Evolutionary conservation across 768 basidiomycete species (phyloP), one percentile per base, ranked within the genome.

Genomic region (Suillus tomentosus): DNA sequence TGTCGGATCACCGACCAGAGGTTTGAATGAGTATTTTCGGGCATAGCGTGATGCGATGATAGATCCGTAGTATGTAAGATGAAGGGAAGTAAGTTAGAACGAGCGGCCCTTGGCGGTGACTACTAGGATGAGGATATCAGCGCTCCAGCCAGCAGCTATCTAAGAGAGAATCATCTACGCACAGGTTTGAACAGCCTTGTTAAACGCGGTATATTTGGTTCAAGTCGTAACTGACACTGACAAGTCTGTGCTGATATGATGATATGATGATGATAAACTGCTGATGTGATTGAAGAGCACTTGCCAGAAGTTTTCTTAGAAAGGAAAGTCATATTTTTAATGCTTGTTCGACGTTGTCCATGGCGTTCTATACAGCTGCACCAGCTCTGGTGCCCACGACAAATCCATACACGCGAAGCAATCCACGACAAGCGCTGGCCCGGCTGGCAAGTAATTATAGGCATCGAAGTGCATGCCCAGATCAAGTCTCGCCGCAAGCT

Each of bases 391-490:
- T 58, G 55, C 47, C 8, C 47, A 19, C 60, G 66, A 19, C 34
- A 36, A n/a, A 24, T 67, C 1, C 66, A 66, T 6, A 51, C 65
- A 60, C 65, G 68, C 19, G 60, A 51, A 15, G 15, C 27, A 37
- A 61, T 63, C 31, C 57, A 63, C 14, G 75, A 75, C 66, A 72
- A 62, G 6, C 76, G 89, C 58, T 92, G 92, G 92, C 90, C 89
- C 17, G 94, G 89, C 24, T 99, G 94, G 93, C 84, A 90, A 67
- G 89, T 97, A 22, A 81, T 96, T 47, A 87, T 99, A 39, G 97
- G 97, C 17, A 89, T 99, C 55, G 97, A 99, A 72, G 92, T 96
- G 6, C 97, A 99, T 72, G 93, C 95, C 0, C 96, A 99, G 74
- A 86, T 99, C 72, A 92, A 91, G 75, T 89, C 94, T 3, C 85